These are phyloP conservation scores for Dryadomyces quercivorus DNA, from an alignment of 2,329 filamentous ascomycete genomes.

Conservation along the genomic window DNA sequence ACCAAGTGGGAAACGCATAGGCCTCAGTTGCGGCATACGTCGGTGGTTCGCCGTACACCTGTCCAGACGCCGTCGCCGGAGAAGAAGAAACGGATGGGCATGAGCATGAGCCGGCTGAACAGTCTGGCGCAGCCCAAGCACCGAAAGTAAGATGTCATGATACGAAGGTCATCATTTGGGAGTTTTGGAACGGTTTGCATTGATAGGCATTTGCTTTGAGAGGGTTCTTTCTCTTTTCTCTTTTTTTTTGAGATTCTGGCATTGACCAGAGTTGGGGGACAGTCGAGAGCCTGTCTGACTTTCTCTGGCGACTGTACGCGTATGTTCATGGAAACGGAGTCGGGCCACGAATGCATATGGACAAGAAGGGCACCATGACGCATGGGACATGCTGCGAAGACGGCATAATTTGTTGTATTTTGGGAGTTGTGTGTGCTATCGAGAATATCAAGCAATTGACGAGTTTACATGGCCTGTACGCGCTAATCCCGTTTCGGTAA, in stretches of 20 bases:
- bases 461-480: neutral
- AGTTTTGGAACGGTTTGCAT: neutral
- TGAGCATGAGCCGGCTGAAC: constrained; percentile 48
- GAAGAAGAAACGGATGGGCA: constrained; percentile 36
- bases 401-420: neutral
- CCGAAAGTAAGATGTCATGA: constrained; percentile 21
- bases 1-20: too few species aligned
- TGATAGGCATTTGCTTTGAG: neutral
- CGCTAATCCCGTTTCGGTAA: neutral
- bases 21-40: too few species aligned
- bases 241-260: neutral
- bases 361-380: neutral
- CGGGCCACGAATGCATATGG: neutral
- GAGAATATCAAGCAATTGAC: neutral
- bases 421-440: neutral
- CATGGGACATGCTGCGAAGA: neutral
- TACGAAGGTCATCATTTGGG: neutral
- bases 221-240: neutral
- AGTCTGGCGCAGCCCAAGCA: constrained; percentile 50
- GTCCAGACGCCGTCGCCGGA: constrained; percentile 30
- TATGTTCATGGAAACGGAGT: neutral
- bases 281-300: neutral
- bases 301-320: neutral
- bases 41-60: too few species aligned
- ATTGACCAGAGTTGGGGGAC: neutral